phyloP scores from a whole-genome alignment of 2,329 filamentous ascomycete genomes.

The Juglanconis sp. region DNA sequence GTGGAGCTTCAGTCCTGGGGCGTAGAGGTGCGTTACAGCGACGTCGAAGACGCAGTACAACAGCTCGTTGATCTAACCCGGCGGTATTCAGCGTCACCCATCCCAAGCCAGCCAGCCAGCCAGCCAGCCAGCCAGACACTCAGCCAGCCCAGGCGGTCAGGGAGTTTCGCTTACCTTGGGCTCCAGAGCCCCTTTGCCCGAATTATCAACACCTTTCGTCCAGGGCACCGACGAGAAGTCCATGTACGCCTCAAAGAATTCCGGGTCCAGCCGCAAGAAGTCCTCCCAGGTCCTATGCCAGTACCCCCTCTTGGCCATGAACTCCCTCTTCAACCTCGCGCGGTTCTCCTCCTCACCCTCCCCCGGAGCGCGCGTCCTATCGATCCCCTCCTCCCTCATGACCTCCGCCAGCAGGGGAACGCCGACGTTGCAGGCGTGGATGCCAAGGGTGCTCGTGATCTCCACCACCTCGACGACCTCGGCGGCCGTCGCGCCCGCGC shows the following conservation, averaged over 20 bases:
- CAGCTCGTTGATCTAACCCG: slow-evolving; percentile 40
- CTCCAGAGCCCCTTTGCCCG: slow-evolving; percentile 31
- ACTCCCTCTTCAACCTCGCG: slow-evolving; percentile 41
- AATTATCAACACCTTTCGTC: slow-evolving; percentile 26
- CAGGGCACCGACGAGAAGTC: slow-evolving; percentile 44
- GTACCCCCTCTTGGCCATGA: slow-evolving; percentile 42
- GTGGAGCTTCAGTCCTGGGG: slow-evolving; percentile 43
- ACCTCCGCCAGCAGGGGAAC: slow-evolving; percentile 44
- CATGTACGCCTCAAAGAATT: slow-evolving; percentile 46
- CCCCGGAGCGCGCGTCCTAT: slow-evolving; percentile 32
- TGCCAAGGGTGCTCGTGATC: slow-evolving; percentile 40
- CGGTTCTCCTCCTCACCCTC: slow-evolving; percentile 31
- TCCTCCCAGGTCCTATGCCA: slow-evolving; percentile 45
- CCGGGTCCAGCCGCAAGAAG: slow-evolving; percentile 39
- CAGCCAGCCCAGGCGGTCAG: too few relatives aligned
- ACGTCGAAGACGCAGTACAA: slow-evolving; percentile 47
- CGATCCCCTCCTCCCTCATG: slow-evolving; percentile 38
- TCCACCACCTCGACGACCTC: slow-evolving; percentile 46
- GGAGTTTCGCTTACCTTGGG: too few relatives aligned
- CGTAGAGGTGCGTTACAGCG: slow-evolving; percentile 45
- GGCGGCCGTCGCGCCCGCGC: slow-evolving; percentile 34
- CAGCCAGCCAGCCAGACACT: too few relatives aligned
- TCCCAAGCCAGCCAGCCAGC: too few relatives aligned
- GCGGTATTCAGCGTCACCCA: too few relatives aligned
- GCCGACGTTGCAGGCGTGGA: slow-evolving; percentile 45